Percentiles rank a stretch among this genome's conserved stretches.
These are phyloP conservation scores for Neoboletus brunneissimus DNA, from an alignment of 768 basidiomycete genomes.

Conservation along the genomic window DNA sequence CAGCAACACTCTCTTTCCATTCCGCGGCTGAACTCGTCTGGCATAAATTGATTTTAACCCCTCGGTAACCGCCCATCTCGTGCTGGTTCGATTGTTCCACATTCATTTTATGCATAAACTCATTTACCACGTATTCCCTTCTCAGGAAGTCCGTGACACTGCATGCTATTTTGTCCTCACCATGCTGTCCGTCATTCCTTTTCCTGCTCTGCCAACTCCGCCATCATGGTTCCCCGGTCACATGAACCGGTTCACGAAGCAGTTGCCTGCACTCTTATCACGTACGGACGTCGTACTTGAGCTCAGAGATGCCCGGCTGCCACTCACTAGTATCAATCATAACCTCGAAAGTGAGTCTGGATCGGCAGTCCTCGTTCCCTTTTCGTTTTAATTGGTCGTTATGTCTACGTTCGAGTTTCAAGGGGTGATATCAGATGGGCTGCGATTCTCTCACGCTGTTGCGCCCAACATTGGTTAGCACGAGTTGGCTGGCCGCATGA, in stretches of 20 bases:
- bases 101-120: slow-evolving; percentile 7
- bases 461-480: slow-evolving; percentile 13
- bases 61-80: neutral
- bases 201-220: slow-evolving; percentile 59
- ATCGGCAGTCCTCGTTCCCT: neutral
- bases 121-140: slow-evolving; percentile 8
- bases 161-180: slow-evolving; percentile 10
- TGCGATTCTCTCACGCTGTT: slow-evolving; percentile 23
- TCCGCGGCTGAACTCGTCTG: neutral
- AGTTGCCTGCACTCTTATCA: slow-evolving; percentile 71
- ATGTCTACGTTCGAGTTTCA: slow-evolving; percentile 3
- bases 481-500: slow-evolving; percentile 6
- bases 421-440: slow-evolving; percentile 16
- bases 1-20: neutral
- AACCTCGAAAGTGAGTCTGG: slow-evolving; percentile 70
- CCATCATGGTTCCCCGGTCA: slow-evolving; percentile 97
- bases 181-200: slow-evolving; percentile 37
- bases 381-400: neutral
- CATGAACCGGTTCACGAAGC: slow-evolving; percentile 84
- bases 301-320: slow-evolving; percentile 88
- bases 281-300: slow-evolving; percentile 92
- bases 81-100: slow-evolving; percentile 1
- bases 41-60: neutral
- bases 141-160: slow-evolving; percentile 7
- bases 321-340: slow-evolving; percentile 90